phyloP scores from a whole-genome alignment of 495 filamentous ascomycete species.

The Mycothermus thermophilus region DNA sequence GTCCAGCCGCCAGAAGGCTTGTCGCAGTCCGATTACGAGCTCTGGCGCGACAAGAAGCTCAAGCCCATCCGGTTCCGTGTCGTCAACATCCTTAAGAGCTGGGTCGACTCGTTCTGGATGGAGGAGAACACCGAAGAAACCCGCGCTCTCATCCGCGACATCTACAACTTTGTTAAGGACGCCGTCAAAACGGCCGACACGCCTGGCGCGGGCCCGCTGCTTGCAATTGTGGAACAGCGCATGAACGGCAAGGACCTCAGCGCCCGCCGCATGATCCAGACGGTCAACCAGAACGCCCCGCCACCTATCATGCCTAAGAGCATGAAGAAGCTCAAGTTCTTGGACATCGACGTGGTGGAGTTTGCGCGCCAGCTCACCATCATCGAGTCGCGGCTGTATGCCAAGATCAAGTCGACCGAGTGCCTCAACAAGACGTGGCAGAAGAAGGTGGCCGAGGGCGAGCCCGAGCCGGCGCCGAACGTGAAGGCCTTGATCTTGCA shows the following conservation, averaged over 20 bases:
- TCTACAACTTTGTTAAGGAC: slow-evolving; percentile 82
- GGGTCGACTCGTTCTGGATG: slow-evolving; percentile 99
- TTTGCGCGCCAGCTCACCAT: slow-evolving; percentile 95
- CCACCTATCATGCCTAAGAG: slow-evolving; percentile 92
- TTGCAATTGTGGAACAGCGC: slow-evolving; percentile 76
- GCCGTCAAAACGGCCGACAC: slow-evolving; percentile 86
- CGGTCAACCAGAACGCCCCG: slow-evolving; percentile 62
- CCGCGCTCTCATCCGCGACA: slow-evolving; percentile 70
- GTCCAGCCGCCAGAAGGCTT: slow-evolving; percentile 86
- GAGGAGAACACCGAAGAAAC: slow-evolving; percentile 73
- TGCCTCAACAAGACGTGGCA: slow-evolving; percentile 98
- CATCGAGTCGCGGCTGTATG: slow-evolving; percentile 88
- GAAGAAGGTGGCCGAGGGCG: slow-evolving; percentile 71
- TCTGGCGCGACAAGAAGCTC: slow-evolving; percentile 89
- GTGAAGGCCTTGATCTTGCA: slow-evolving; percentile 93
- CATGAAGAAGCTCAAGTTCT: slow-evolving; percentile 98
- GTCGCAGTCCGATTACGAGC: slow-evolving; percentile 57
- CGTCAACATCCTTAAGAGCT: slow-evolving; percentile 93
- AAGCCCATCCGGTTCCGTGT: slow-evolving; percentile 89
- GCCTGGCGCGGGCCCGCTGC: slow-evolving; percentile 64
- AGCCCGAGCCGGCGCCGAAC: slow-evolving; percentile 82
- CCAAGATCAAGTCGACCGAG: slow-evolving; percentile 87
- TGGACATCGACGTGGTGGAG: slow-evolving; percentile 90
- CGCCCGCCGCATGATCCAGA: slow-evolving; percentile 76
- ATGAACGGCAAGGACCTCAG: slow-evolving; percentile 74